These are phyloP conservation scores for Colletotrichum paranaense DNA, from an alignment of 2,329 filamentous ascomycete species.

Conservation along the genomic window DNA sequence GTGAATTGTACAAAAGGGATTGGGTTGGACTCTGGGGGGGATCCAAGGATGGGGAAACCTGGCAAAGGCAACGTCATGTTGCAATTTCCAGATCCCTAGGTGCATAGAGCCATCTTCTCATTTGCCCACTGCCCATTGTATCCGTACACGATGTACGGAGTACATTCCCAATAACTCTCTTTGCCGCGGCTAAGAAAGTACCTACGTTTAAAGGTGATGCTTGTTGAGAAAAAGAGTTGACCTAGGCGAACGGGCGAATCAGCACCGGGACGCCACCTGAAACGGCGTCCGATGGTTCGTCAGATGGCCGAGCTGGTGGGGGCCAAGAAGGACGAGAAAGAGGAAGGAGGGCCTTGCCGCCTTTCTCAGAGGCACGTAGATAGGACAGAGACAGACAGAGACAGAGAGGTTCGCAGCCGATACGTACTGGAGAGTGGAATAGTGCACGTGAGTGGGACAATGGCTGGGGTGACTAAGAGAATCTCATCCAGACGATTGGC, in stretches of 20 bases:
- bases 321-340: neutral
- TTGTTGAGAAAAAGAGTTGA: neutral
- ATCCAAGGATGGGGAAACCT: neutral
- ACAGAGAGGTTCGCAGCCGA: neutral
- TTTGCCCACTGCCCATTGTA: neutral
- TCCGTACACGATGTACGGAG: too few species aligned
- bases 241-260: slow-evolving; percentile 16
- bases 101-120: neutral
- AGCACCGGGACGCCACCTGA: slow-evolving; percentile 19
- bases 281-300: slow-evolving; percentile 32
- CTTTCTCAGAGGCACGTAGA: too few species aligned
- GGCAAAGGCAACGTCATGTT: slow-evolving; percentile 12
- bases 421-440: too few species aligned
- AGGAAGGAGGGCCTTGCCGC: neutral
- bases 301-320: slow-evolving; percentile 12
- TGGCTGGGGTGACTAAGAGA: neutral
- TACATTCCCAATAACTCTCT: slow-evolving; percentile 4
- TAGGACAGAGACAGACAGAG: too few species aligned
- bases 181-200: slow-evolving; percentile 1
- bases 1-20: neutral
- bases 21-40: neutral
- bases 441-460: neutral
- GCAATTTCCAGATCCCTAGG: slow-evolving; percentile 22
- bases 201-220: neutral
- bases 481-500: slow-evolving; percentile 23